These are phyloP conservation scores for Fusarium citri DNA, from an alignment of 2,329 filamentous ascomycete species.

Conservation along the genomic window DNA sequence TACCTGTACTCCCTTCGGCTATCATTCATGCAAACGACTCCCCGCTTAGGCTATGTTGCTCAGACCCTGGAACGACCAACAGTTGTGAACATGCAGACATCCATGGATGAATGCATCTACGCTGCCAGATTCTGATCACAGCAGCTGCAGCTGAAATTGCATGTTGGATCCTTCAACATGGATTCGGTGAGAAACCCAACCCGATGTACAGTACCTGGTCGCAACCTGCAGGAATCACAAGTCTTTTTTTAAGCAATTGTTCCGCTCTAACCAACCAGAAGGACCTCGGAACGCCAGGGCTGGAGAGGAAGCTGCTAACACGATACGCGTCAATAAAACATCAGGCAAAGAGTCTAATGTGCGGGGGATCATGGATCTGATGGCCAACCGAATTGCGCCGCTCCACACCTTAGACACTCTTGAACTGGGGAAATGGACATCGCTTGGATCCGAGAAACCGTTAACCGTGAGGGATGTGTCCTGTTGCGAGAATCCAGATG, in stretches of 20 bases:
- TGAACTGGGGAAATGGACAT: slow-evolving; percentile 27
- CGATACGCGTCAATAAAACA: slow-evolving; percentile 41
- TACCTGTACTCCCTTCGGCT: slow-evolving; percentile 18
- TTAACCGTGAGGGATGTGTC: slow-evolving; percentile 22
- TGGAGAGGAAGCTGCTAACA: slow-evolving; percentile 32
- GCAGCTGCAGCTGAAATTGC: slow-evolving; percentile 20
- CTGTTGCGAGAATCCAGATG: slow-evolving; percentile 8
- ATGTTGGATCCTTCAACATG: slow-evolving; percentile 23
- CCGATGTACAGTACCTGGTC: slow-evolving; percentile 1
- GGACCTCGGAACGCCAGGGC: slow-evolving; percentile 25
- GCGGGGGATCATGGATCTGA: slow-evolving; percentile 31
- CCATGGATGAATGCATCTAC: slow-evolving; percentile 11
- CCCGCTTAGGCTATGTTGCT: background rate
- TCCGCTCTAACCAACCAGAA: slow-evolving; percentile 32
- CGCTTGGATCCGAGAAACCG: slow-evolving; percentile 12
- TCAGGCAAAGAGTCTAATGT: slow-evolving; percentile 40
- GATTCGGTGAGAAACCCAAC: background rate
- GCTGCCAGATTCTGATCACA: slow-evolving; percentile 3
- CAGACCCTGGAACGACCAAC: slow-evolving; percentile 8
- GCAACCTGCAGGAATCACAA: slow-evolving; percentile 25
- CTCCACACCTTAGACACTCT: slow-evolving; percentile 43
- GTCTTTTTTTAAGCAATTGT: slow-evolving; percentile 10
- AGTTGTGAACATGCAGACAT: slow-evolving; percentile 1
- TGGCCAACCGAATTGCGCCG: slow-evolving; percentile 34
- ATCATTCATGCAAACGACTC: slow-evolving; percentile 23